Evolutionary conservation across 1,139 yeast species (phyloP).

Genomic region (Entelexis paramagnoliae): DNA sequence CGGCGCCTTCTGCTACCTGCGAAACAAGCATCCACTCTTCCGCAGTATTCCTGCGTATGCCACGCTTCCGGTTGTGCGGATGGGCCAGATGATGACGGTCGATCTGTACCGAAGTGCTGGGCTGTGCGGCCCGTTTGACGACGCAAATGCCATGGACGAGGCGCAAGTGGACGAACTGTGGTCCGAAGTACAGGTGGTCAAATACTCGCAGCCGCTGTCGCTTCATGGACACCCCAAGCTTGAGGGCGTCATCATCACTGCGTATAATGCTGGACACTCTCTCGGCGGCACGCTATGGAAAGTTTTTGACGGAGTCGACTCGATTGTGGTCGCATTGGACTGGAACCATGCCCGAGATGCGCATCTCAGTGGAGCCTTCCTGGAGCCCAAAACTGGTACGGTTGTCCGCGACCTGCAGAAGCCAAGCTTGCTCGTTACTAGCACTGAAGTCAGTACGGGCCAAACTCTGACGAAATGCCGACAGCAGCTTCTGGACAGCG

Average conservation of each 20-base stretch:
- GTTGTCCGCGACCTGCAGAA: constrained; percentile 57
- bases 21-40: constrained; percentile 54
- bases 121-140: constrained; percentile 56
- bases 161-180: constrained; percentile 72
- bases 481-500: constrained; percentile 46
- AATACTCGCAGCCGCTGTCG: constrained; percentile 62
- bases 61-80: constrained; percentile 75
- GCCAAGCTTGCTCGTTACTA: constrained; percentile 79
- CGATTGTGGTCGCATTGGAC: constrained; percentile 74
- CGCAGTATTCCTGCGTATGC: constrained; percentile 68
- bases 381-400: constrained; percentile 40
- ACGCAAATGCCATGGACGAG: constrained; percentile 48
- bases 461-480: constrained; percentile 37
- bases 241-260: constrained; percentile 53
- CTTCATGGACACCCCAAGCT: constrained; percentile 32
- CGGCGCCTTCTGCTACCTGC: constrained; percentile 68
- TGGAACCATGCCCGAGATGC: constrained; percentile 94
- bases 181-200: constrained; percentile 56
- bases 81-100: constrained; percentile 76
- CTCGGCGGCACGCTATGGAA: constrained; percentile 91
- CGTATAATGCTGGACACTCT: constrained; percentile 86
- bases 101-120: constrained; percentile 70
- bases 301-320: constrained; percentile 61
- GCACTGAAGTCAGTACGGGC: constrained; percentile 53
- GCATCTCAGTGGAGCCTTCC: constrained; percentile 69